phyloP scores from a whole-genome alignment of 768 basidiomycete species.

The Suillus ampliporus region DNA sequence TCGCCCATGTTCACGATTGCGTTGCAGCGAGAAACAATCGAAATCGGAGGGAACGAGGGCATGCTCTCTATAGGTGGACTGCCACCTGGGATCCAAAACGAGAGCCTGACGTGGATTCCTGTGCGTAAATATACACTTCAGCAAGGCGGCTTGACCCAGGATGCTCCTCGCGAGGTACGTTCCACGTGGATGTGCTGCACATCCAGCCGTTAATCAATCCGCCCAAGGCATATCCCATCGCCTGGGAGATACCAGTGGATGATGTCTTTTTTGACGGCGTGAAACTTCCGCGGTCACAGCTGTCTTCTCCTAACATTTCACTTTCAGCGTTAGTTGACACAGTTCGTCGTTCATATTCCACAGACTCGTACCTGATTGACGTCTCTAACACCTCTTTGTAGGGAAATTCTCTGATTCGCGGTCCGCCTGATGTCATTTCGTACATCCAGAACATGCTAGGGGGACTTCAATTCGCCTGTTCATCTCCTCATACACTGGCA shows the following conservation, averaged over 20 bases:
- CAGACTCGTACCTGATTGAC: constrained; percentile 1
- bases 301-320: constrained; percentile 52
- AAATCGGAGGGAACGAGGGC: constrained; percentile 73
- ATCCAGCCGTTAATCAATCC: not conserved
- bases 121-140: constrained; percentile 57
- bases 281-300: constrained; percentile 59
- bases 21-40: constrained; percentile 70
- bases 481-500: constrained; percentile 61
- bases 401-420: constrained; percentile 82
- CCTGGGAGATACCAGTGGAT: constrained; percentile 77
- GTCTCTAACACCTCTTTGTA: constrained; percentile 28
- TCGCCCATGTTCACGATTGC: constrained; percentile 60
- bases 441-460: constrained; percentile 51
- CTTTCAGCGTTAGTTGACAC: constrained; percentile 77
- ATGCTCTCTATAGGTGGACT: constrained; percentile 70
- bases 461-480: constrained; percentile 58
- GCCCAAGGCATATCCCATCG: constrained; percentile 58
- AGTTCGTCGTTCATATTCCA: constrained; percentile 38
- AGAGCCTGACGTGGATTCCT: constrained; percentile 67
- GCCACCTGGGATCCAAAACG: constrained; percentile 52
- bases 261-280: constrained; percentile 74
- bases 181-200: not conserved
- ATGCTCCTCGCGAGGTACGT: constrained; percentile 66
- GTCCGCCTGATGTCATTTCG: constrained; percentile 67
- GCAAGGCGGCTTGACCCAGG: constrained; percentile 60